These are phyloP conservation scores for Dendrobium nobile DNA, from an alignment of 106 monocot species.

Conservation along the genomic window DNA sequence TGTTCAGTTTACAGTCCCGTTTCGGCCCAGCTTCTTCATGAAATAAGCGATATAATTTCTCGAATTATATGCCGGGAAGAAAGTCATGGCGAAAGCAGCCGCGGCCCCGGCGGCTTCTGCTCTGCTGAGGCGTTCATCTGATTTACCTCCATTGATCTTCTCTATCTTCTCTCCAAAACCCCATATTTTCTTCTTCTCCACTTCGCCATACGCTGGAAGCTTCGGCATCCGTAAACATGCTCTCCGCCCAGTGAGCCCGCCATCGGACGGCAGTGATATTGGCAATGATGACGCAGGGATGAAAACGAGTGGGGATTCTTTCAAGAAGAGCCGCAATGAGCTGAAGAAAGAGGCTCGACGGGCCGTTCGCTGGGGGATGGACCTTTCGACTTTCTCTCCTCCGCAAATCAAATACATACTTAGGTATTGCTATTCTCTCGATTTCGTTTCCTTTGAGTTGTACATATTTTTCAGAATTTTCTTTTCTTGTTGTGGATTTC, in stretches of 20 bases:
- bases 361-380: constrained; percentile 83
- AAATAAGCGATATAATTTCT: not conserved
- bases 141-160: not conserved
- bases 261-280: constrained; percentile 4
- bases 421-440: constrained; percentile 23
- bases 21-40: not conserved
- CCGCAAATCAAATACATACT: constrained; percentile 72
- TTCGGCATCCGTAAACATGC: constrained; percentile 8
- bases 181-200: constrained; percentile 5
- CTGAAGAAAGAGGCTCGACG: constrained; percentile 82
- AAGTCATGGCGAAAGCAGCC: constrained; percentile 8
- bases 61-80: constrained; percentile 6
- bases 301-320: not conserved
- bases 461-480: not conserved
- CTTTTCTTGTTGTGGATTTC: constrained; percentile 7
- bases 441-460: not conserved
- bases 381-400: constrained; percentile 59
- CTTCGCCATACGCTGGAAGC: constrained; percentile 5
- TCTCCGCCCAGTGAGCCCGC: constrained; percentile 19
- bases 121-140: not conserved
- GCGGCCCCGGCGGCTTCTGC: constrained; percentile 10
- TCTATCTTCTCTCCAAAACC: constrained; percentile 8
- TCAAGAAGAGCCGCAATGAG: constrained; percentile 80
- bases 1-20: not conserved
- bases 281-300: not conserved